Conservation (phyloP, 495 filamentous ascomycete species). For the Hyaloscypha variabilis region DNA sequence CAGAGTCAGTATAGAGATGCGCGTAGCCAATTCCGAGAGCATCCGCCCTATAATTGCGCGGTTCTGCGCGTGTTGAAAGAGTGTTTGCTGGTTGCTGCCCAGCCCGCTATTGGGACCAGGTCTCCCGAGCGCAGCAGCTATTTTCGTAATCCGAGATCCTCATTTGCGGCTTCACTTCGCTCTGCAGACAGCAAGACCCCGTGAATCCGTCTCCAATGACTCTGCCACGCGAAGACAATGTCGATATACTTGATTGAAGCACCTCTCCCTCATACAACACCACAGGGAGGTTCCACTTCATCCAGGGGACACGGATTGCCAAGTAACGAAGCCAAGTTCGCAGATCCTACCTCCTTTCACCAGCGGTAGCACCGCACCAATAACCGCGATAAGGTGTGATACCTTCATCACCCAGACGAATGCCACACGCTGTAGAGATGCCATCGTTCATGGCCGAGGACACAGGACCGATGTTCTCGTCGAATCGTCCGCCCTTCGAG, state of each 20-base stretch:
- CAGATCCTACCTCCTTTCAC: conserved; percentile 26
- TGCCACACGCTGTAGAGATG: conserved; percentile 48
- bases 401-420: conserved; percentile 26
- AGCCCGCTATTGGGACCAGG: neutral
- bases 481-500: conserved; percentile 35
- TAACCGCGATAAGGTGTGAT: conserved; percentile 28
- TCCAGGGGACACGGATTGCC: conserved; percentile 18
- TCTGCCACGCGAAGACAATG: conserved; percentile 21
- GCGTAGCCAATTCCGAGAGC: neutral
- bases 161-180: neutral
- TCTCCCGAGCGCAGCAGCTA: neutral
- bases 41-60: neutral
- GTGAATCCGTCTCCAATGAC: conserved; percentile 2
- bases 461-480: conserved; percentile 41
- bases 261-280: conserved; percentile 6
- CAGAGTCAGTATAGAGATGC: neutral
- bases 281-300: conserved; percentile 4
- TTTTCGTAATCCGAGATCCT: neutral
- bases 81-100: neutral
- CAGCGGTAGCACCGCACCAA: conserved; percentile 3
- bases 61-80: neutral
- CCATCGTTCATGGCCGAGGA: conserved; percentile 60
- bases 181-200: neutral
- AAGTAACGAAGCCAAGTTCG: conserved; percentile 22
- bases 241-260: conserved; percentile 18